These are phyloP conservation scores for Exophiala sideris DNA, from an alignment of 2,329 filamentous ascomycete genomes.

Conservation along the genomic window DNA sequence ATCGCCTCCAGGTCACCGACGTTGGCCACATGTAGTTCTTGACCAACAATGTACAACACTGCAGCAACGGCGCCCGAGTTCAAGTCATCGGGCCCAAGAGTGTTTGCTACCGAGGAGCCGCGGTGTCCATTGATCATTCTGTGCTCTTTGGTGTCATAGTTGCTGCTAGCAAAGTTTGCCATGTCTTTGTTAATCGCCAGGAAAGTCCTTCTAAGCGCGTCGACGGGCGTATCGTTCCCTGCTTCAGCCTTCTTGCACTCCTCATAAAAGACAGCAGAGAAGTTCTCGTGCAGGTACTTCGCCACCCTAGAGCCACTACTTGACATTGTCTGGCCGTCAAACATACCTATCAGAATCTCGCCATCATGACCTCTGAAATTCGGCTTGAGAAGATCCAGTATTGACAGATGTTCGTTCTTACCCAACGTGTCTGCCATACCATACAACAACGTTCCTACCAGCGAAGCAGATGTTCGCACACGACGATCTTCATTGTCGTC, in stretches of 20 bases:
- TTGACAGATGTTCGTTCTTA: slow-evolving; percentile 89
- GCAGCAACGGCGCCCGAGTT: slow-evolving; percentile 89
- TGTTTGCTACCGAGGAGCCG: slow-evolving; percentile 67
- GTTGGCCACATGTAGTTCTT: slow-evolving; percentile 90
- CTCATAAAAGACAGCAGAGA: slow-evolving; percentile 75
- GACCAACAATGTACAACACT: slow-evolving; percentile 81
- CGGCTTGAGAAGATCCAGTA: slow-evolving; percentile 91
- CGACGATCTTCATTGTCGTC: slow-evolving; percentile 93
- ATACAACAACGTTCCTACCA: slow-evolving; percentile 86
- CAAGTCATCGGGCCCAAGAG: slow-evolving; percentile 84
- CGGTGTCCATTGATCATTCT: slow-evolving; percentile 59
- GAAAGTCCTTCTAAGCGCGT: slow-evolving; percentile 84
- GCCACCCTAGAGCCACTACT: slow-evolving; percentile 92
- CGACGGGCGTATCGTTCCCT: slow-evolving; percentile 68
- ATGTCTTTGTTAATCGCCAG: slow-evolving; percentile 90
- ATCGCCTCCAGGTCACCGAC: slow-evolving; percentile 96
- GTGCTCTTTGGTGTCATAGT: slow-evolving; percentile 56
- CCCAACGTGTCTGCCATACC: slow-evolving; percentile 97
- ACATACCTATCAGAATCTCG: slow-evolving; percentile 88
- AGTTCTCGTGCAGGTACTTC: slow-evolving; percentile 95
- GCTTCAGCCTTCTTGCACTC: slow-evolving; percentile 73
- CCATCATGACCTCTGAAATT: slow-evolving; percentile 85
- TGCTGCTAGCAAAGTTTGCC: slow-evolving; percentile 76
- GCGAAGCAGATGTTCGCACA: slow-evolving; percentile 92
- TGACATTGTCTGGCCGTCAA: slow-evolving; percentile 87